Evolutionary conservation across 2,329 filamentous ascomycete species (phyloP).

Genomic region (Fusarium liriodendri): DNA sequence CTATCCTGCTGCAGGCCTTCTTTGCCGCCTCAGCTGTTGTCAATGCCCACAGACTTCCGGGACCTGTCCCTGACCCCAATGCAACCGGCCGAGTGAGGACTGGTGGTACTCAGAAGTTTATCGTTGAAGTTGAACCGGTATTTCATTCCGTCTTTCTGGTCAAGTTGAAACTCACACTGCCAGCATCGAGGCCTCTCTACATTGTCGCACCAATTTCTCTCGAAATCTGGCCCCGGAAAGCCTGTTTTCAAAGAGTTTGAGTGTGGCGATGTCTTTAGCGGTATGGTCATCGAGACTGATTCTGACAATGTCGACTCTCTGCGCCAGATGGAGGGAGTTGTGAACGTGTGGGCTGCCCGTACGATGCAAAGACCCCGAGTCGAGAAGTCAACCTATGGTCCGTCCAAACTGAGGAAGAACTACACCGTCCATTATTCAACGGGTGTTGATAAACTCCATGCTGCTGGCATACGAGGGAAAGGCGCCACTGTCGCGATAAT

Average conservation of each 20-base stretch:
- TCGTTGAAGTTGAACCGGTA: constrained; percentile 43
- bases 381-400: constrained; percentile 16
- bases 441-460: constrained; percentile 53
- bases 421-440: constrained; percentile 54
- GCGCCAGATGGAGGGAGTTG: constrained; percentile 47
- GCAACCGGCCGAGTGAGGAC: constrained; percentile 1
- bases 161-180: constrained; percentile 17
- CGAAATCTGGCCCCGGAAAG: constrained; percentile 20
- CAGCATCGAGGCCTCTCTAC: constrained; percentile 25
- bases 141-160: neutral
- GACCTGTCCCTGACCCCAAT: neutral
- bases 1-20: constrained; percentile 24
- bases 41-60: constrained; percentile 12
- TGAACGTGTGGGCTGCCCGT: constrained; percentile 52
- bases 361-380: constrained; percentile 40
- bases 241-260: constrained; percentile 46
- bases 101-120: constrained; percentile 38
- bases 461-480: constrained; percentile 51
- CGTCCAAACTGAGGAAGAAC: constrained; percentile 36
- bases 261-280: constrained; percentile 51
- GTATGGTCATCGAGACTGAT: constrained; percentile 48
- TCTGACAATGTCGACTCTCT: constrained; percentile 49
- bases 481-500: constrained; percentile 54
- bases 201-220: constrained; percentile 40
- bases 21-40: constrained; percentile 13